phyloP scores from a whole-genome alignment of 2,329 filamentous ascomycete species.

The Xenoacremonium recifei region DNA sequence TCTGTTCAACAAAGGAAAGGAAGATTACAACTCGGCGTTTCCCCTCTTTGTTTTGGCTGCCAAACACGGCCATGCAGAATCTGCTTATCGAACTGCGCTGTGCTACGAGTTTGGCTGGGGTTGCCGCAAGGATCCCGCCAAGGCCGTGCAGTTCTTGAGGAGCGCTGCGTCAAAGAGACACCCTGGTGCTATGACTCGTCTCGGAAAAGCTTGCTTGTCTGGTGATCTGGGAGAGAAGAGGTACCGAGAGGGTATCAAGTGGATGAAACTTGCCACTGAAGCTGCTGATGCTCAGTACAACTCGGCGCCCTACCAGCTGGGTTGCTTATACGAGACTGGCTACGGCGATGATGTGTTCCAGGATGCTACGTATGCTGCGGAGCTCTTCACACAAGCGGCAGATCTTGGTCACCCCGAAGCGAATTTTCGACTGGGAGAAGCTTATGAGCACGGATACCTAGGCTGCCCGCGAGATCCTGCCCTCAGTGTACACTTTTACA shows the following conservation, averaged over 20 bases:
- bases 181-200: conserved; percentile 88
- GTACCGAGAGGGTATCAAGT: conserved; percentile 90
- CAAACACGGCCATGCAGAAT: conserved; percentile 96
- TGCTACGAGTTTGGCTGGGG: conserved; percentile 99
- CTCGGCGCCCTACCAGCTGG: conserved; percentile 86
- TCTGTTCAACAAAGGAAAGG: conserved; percentile 90
- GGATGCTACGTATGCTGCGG: conserved; percentile 85
- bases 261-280: conserved; percentile 91
- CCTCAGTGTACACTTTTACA: conserved; percentile 96
- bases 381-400: conserved; percentile 90
- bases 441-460: conserved; percentile 89
- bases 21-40: conserved; percentile 89
- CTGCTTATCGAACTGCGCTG: conserved; percentile 86
- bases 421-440: conserved; percentile 86
- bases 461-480: conserved; percentile 88
- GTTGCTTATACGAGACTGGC: conserved; percentile 84
- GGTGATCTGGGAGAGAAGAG: conserved; percentile 86
- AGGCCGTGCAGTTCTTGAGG: conserved; percentile 91
- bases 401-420: conserved; percentile 88
- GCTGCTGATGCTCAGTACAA: conserved; percentile 91
- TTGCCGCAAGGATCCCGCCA: conserved; percentile 81
- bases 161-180: conserved; percentile 90
- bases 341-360: conserved; percentile 92
- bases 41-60: conserved; percentile 89
- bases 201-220: conserved; percentile 85